These are phyloP conservation scores for Acanthamoeba castellanii DNA, from an alignment of 208 protist species.

Conservation along the genomic window DNA sequence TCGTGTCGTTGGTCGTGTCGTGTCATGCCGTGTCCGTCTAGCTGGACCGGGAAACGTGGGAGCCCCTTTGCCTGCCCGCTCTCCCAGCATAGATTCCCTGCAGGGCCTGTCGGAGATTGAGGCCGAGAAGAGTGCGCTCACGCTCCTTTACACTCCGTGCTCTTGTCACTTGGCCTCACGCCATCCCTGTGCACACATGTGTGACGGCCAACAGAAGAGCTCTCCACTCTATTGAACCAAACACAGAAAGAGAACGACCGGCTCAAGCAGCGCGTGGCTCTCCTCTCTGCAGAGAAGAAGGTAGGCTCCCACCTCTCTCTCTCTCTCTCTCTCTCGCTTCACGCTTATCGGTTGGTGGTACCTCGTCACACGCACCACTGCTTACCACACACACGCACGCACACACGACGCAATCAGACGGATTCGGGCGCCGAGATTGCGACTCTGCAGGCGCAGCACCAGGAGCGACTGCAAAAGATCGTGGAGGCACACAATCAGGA, in stretches of 20 bases:
- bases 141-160: neutral
- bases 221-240: neutral
- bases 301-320: too few relatives aligned
- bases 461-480: neutral
- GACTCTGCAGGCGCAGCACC: neutral
- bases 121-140: neutral
- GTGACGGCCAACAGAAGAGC: neutral
- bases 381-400: neutral
- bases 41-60: conserved; percentile 12
- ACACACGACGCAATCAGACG: neutral
- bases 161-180: neutral
- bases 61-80: neutral
- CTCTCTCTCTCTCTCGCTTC: too few relatives aligned
- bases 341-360: too few relatives aligned
- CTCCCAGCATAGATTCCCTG: neutral
- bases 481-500: conserved; percentile 9
- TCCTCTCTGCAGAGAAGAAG: neutral
- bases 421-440: neutral
- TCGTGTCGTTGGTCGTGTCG: too few relatives aligned
- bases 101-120: neutral
- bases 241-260: neutral
- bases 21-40: too few relatives aligned
- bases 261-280: neutral
- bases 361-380: too few relatives aligned
- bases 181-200: neutral